A percentile compares a stretch with the other conserved stretches of the same genome.
These are phyloP conservation scores for Aspergillus sp. DNA, from an alignment of 2,329 filamentous ascomycete species.

Conservation along the genomic window DNA sequence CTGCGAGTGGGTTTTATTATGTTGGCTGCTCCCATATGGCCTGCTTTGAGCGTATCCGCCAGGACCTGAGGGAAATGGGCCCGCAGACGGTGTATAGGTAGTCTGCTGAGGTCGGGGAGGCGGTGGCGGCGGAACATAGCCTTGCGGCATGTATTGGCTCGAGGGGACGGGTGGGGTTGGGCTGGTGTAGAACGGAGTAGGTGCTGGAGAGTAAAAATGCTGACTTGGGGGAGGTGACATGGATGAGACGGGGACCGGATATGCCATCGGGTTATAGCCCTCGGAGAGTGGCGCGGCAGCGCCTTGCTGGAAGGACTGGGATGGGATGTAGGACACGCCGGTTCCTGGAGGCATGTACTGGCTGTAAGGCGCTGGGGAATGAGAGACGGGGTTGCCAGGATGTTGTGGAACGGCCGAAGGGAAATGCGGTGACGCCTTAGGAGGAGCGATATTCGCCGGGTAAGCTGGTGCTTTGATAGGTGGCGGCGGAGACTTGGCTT, in stretches of 20 bases:
- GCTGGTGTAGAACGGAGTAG: constrained; percentile 36
- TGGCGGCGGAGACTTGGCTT: constrained; percentile 42
- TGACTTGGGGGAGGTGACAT: constrained; percentile 45
- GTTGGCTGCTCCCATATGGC: constrained; percentile 39
- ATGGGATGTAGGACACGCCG: constrained; percentile 28
- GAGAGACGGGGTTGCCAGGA: constrained; percentile 31
- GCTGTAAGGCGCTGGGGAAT: constrained; percentile 38
- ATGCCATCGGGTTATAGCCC: constrained; percentile 53
- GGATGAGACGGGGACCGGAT: constrained; percentile 42
- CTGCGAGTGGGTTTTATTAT: constrained; percentile 41
- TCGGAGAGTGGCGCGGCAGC: constrained; percentile 43
- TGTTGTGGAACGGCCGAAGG: constrained; percentile 27
- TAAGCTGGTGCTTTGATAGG: constrained; percentile 33
- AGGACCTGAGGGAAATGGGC: constrained; percentile 56
- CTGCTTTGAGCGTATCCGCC: constrained; percentile 56
- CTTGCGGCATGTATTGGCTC: constrained; percentile 55
- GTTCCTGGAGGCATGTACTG: constrained; percentile 31
- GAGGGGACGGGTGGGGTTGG: constrained; percentile 40
- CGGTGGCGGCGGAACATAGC: constrained; percentile 67
- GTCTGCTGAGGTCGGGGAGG: constrained; percentile 62
- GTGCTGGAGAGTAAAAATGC: constrained; percentile 38
- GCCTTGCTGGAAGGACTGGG: constrained; percentile 42
- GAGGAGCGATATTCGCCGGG: constrained; percentile 39
- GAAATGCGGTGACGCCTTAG: constrained; percentile 40
- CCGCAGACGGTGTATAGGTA: constrained; percentile 44